phyloP scores from a whole-genome alignment of 108 stramenopile genomes.

The Pseudonitzschia multistriata region DNA sequence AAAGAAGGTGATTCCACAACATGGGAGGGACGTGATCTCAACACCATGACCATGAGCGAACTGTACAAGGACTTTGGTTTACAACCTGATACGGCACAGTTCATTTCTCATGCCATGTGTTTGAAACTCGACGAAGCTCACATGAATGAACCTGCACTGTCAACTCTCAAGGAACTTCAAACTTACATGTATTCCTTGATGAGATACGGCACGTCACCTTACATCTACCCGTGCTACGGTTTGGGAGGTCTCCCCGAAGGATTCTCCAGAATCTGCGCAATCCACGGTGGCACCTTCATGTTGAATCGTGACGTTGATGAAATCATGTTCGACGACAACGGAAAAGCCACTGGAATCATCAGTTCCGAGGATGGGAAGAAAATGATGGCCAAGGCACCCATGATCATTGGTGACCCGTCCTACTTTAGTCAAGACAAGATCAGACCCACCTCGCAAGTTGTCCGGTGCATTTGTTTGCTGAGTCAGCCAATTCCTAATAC shows the following conservation, averaged over 20 bases:
- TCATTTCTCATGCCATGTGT: constrained; percentile 99
- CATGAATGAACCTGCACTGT: constrained; percentile 88
- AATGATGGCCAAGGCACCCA: constrained; percentile 91
- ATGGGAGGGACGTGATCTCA: constrained; percentile 86
- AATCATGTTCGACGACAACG: constrained; percentile 84
- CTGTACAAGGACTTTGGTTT: constrained; percentile 94
- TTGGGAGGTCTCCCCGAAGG: constrained; percentile 98
- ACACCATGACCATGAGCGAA: constrained; percentile 90
- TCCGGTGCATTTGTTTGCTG: constrained; percentile 97
- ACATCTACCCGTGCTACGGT: constrained; percentile 99
- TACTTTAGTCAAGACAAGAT: constrained; percentile 90
- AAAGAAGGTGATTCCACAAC: constrained; percentile 73
- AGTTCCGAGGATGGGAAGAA: constrained; percentile 53
- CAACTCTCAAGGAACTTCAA: constrained; percentile 88
- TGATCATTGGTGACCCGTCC: constrained; percentile 97
- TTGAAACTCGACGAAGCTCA: constrained; percentile 91
- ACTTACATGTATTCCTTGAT: constrained; percentile 92
- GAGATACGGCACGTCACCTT: constrained; percentile 94
- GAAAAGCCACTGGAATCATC: constrained; percentile 89
- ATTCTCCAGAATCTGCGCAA: constrained; percentile 97
- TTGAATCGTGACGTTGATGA: constrained; percentile 97
- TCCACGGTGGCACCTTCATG: constrained; percentile 99
- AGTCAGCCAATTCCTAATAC: constrained; percentile 95
- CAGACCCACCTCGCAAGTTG: constrained; percentile 81
- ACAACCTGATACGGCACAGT: constrained; percentile 92